Conservation (phyloP, 1,139 yeast species). For the Saccharomycopsis hybrid region DNA sequence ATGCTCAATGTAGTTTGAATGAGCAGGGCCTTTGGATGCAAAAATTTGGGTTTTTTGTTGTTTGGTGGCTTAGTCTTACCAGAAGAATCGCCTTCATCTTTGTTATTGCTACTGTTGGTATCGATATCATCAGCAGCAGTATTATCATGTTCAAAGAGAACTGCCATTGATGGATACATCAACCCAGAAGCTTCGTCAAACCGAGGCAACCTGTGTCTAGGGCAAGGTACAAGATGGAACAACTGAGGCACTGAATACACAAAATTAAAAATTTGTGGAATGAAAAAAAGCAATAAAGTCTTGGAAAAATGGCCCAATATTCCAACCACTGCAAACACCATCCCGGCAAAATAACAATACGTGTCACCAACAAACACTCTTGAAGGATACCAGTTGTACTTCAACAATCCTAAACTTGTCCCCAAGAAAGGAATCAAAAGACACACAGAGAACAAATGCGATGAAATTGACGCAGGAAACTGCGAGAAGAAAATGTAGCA, state of each 20-base stretch:
- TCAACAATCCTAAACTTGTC: slow-evolving; percentile 68
- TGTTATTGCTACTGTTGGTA: too few relatives aligned
- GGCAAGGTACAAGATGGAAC: slow-evolving; percentile 82
- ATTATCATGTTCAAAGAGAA: slow-evolving; percentile 25
- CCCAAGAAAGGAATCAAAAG: slow-evolving; percentile 83
- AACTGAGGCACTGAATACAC: slow-evolving; percentile 86
- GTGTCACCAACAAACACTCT: slow-evolving; percentile 95
- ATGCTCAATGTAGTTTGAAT: slow-evolving; percentile 31
- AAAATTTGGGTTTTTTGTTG: neutral
- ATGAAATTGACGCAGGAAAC: slow-evolving; percentile 62
- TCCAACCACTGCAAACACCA: slow-evolving; percentile 97
- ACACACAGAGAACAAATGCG: slow-evolving; percentile 77
- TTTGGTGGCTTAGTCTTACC: slow-evolving; percentile 22
- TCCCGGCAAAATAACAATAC: slow-evolving; percentile 94
- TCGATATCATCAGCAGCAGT: neutral
- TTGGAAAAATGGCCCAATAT: slow-evolving; percentile 94
- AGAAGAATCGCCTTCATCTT: slow-evolving; percentile 3
- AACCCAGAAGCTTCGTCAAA: slow-evolving; percentile 63
- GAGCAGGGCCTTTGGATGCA: slow-evolving; percentile 29
- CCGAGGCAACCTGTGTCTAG: slow-evolving; percentile 86
- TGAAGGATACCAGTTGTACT: slow-evolving; percentile 87
- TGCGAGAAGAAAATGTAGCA: slow-evolving; percentile 51
- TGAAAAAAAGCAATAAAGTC: slow-evolving; percentile 74
- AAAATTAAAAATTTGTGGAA: slow-evolving; percentile 89
- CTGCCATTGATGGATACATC: slow-evolving; percentile 69